Evolutionary conservation across 2,329 filamentous ascomycete genomes (phyloP).

Genomic region (Fusarium proliferatum): DNA sequence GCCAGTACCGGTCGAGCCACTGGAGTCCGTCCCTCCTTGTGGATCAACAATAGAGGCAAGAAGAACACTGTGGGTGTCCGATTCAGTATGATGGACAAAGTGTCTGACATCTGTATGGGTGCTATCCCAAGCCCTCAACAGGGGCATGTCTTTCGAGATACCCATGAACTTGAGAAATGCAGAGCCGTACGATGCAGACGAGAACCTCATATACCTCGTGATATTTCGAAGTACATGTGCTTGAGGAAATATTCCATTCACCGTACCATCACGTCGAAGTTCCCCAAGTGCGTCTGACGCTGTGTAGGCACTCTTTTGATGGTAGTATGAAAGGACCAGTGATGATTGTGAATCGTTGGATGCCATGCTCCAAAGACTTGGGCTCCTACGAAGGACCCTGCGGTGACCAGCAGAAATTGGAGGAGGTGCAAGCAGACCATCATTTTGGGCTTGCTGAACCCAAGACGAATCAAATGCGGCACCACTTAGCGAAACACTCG

Average conservation of each 20-base stretch:
- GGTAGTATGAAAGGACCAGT: conserved; percentile 61
- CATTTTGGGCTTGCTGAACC: conserved; percentile 29
- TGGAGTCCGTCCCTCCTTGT: conserved; percentile 73
- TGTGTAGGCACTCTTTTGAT: conserved; percentile 60
- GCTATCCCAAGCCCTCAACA: conserved; percentile 56
- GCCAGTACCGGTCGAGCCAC: conserved; percentile 72
- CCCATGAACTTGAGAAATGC: conserved; percentile 72
- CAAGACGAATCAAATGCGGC: conserved; percentile 38
- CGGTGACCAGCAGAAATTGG: conserved; percentile 41
- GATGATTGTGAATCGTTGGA: conserved; percentile 68
- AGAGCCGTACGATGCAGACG: conserved; percentile 73
- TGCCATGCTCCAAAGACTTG: conserved; percentile 70
- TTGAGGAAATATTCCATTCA: conserved; percentile 69
- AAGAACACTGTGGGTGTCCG: conserved; percentile 68
- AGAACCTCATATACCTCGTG: conserved; percentile 73
- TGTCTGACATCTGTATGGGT: conserved; percentile 71
- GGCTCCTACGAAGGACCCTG: conserved; percentile 50
- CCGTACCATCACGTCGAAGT: conserved; percentile 63
- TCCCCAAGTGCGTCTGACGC: conserved; percentile 60
- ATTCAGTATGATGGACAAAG: conserved; percentile 71
- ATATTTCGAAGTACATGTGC: conserved; percentile 71
- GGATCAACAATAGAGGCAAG: conserved; percentile 78
- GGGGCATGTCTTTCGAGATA: conserved; percentile 64
- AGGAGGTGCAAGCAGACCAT: conserved; percentile 20
- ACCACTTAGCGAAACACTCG: conserved; percentile 48